Base-by-base conservation (phyloP, 1,139 yeast species). In the Saccharomyces pastorianus region DNA sequence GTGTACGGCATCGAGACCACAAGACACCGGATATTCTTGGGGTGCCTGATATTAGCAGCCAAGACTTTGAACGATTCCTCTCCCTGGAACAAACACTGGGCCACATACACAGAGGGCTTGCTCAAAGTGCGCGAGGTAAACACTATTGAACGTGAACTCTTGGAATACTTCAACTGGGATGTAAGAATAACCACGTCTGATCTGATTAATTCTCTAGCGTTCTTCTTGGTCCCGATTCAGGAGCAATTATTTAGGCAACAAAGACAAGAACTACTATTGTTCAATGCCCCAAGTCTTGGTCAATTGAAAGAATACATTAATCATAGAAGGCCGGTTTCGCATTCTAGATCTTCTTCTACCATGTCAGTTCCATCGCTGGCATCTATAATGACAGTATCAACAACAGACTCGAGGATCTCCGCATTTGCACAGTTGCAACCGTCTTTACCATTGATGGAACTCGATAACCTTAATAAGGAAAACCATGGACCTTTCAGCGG, bases 71-170 rank as follows among this genome's bases (percentile, higher is more conserved):
- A 93, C 71, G 99, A 93, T 73, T 85, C 95, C 4, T 84, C 95
- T 13, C 98, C 98, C 51, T 80, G 90, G 71, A 93, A 93, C 73
- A 90, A 85, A 73, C 96, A 91, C 75, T 93, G 99, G 99, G 85
- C 96, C 23, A 79, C 81, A 57, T 91, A 91, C 75, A 88, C 98
- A 27, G 83, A 85, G 69, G 96, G 96, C 1, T 76, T 91, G 55
- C 79, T 93, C 59, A 71, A 84, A 23, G 74, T 86, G 51, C 79
- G 79, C 31, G 98, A 93, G 66, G 91, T 93, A 56, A 93, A 93
- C 71, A 82, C 89, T 66, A 88, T 95, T 65, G 99, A 93, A 73
- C 79, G 91, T 61, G 98, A 93, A 72, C 76, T 93, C 61, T 81
- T 91, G 53, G 81, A 80, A 51, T 82, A 89, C 60, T 78, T 93